These are phyloP conservation scores for Pharus latifolius DNA, from an alignment of 176 grass and related monocot genomes.

Conservation along the genomic window DNA sequence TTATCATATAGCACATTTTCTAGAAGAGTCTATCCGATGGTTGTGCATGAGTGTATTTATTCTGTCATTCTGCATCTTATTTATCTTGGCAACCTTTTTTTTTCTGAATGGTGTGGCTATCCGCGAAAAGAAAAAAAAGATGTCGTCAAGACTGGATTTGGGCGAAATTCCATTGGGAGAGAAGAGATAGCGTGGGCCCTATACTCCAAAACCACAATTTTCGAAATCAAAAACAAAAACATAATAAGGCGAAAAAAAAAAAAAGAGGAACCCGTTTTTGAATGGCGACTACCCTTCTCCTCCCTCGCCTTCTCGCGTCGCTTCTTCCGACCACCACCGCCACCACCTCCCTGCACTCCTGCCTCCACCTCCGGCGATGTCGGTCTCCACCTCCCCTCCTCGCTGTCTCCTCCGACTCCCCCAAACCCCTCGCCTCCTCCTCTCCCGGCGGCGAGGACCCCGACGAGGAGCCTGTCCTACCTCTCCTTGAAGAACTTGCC, in stretches of 20 bases:
- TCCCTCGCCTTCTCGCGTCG: neutral
- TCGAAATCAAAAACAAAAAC: neutral
- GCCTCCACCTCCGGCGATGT: neutral
- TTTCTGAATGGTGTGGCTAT: neutral
- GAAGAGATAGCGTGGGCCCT: constrained; percentile 39
- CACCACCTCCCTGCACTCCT: neutral
- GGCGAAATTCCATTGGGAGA: constrained; percentile 18
- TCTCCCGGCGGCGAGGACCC: neutral
- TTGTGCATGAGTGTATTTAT: no score
- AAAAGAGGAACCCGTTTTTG: neutral
- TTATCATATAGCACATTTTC: no score
- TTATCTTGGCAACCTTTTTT: no score
- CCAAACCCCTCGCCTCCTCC: constrained; percentile 29
- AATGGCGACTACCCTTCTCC: constrained; percentile 59
- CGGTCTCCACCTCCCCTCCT: neutral
- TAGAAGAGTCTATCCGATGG: no score
- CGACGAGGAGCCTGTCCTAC: constrained; percentile 18
- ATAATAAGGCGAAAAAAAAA: neutral
- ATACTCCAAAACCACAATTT: neutral
- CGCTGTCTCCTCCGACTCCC: constrained; percentile 39
- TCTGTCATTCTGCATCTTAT: no score
- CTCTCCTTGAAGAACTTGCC: constrained; percentile 55
- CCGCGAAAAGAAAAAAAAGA: neutral
- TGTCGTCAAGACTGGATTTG: no score
- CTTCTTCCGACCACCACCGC: neutral